Conservation (phyloP, 768 basidiomycete species). For the Sporobolomyces phaffii region DNA sequence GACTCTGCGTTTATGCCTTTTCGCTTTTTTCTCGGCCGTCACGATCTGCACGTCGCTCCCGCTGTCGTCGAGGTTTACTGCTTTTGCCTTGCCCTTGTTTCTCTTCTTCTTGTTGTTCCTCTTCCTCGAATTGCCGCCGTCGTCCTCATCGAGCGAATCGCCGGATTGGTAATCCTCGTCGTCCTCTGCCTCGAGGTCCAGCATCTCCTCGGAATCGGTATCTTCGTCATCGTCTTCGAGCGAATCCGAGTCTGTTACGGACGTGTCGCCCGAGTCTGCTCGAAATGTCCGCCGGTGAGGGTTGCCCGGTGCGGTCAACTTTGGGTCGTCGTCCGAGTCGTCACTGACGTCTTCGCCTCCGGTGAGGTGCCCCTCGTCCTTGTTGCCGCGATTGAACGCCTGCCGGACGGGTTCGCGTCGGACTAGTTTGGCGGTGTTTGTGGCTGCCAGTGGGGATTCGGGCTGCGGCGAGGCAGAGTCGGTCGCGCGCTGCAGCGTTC, state of each 20-base stretch:
- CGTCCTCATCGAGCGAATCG: conserved; percentile 7
- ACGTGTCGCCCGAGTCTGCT: too few species aligned
- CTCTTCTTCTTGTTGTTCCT: neutral
- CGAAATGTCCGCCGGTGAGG: too few species aligned
- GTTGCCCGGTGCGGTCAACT: too few species aligned
- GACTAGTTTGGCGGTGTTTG: neutral
- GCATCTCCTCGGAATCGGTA: neutral
- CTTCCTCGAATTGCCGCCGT: neutral
- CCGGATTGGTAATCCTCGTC: conserved; percentile 6
- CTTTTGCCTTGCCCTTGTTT: neutral
- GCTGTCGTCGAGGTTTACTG: too few species aligned
- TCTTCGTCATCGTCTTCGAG: neutral
- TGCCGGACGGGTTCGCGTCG: neutral
- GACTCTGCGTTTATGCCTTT: neutral
- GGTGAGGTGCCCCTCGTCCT: neutral
- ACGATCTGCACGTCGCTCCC: neutral
- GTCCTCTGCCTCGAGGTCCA: neutral
- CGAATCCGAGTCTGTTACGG: too few species aligned
- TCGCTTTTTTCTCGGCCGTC: neutral
- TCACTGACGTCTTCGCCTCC: neutral
- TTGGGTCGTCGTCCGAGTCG: neutral
- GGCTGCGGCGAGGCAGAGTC: neutral
- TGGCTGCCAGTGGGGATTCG: neutral
- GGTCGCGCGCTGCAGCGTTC: too few species aligned
- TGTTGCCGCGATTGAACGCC: neutral